Evolutionary conservation across 1,284 basidiomycete species (phyloP), one percentile per base, ranked within the genome.

Genomic region (Coniophora puteana): DNA sequence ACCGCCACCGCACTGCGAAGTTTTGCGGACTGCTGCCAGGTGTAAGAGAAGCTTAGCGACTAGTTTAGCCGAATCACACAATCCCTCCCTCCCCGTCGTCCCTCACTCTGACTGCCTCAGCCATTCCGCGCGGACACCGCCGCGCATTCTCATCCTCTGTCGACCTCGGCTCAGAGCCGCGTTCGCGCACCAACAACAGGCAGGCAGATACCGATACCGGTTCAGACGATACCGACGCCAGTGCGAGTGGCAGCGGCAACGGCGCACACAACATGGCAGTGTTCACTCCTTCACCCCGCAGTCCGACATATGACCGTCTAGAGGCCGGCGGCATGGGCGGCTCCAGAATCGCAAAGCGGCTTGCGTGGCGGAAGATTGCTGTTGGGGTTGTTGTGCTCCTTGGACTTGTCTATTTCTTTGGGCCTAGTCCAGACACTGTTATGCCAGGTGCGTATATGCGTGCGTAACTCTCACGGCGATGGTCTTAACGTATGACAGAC

Each of bases 321-420:
- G 82, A 85, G 56, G 67, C 8, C 29, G 50, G 71, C 30, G 82
- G 81, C 10, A 68, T 78, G 59, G 78, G 76, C 8, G 67, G 72
- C 5, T 58, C 61, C 44, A 65, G 69, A 16, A 44, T 53, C 21
- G 47, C 52, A 28, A 61, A 55, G 40, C 63, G 55, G 45, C 66
- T 73, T 37, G 62, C 63, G n/a, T 88, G 84, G 85, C 85, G 78
- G 61, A 83, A 77, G 63, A 71, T 83, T 41, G 76, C 72, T 2
- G 58, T 85, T 10, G 78, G 67, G 3, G 78, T 74, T 36, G 67
- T 58, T 3, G 57, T 77, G 1, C 56, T 85, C 31, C 65, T 86
- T 49, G 71, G 65, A 3, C 52, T 83, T 20, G 73, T 87, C 18
- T 87, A 76, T 68, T 58, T 83, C 44, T 74, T 83, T 57, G 76